Conservation (phyloP, 768 basidiomycete species). For the Sutorius australiensis region DNA sequence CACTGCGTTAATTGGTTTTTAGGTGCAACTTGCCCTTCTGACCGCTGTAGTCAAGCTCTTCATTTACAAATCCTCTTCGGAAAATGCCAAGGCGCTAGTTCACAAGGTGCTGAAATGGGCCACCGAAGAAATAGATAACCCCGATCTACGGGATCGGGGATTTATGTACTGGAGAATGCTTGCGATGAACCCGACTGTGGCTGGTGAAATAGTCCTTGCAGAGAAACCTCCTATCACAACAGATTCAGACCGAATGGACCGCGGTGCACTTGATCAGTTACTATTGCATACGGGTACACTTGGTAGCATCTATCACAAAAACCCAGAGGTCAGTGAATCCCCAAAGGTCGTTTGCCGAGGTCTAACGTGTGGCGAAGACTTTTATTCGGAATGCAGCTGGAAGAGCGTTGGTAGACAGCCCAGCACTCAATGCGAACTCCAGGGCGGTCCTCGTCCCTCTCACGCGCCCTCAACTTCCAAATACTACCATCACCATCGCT, state of each 20-base stretch:
- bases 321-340: slow-evolving; percentile 67
- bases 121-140: slow-evolving; percentile 97
- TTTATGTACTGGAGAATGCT: slow-evolving; percentile 99
- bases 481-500: slow-evolving; percentile 43
- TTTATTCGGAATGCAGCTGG: slow-evolving; percentile 90
- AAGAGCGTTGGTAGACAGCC: slow-evolving; percentile 80
- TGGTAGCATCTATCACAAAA: slow-evolving; percentile 97
- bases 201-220: slow-evolving; percentile 84
- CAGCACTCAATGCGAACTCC: slow-evolving; percentile 83
- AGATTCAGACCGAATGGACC: slow-evolving; percentile 96
- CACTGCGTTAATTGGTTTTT: background rate
- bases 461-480: slow-evolving; percentile 47
- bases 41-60: slow-evolving; percentile 96
- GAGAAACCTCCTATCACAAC: slow-evolving; percentile 98
- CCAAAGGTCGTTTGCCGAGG: background rate
- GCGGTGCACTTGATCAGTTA: slow-evolving; percentile 92
- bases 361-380: slow-evolving; percentile 48
- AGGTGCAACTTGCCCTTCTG: slow-evolving; percentile 94
- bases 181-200: slow-evolving; percentile 85
- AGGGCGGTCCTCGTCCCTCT: slow-evolving; percentile 66
- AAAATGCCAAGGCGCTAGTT: slow-evolving; percentile 82
- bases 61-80: slow-evolving; percentile 80
- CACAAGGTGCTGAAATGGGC: slow-evolving; percentile 96
- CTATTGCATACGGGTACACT: slow-evolving; percentile 90
- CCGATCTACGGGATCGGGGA: slow-evolving; percentile 93